Percentiles rank a stretch among this genome's conserved stretches.
phyloP scores from a whole-genome alignment of 2,329 filamentous ascomycete species.

The Raffaelea albimanens region DNA sequence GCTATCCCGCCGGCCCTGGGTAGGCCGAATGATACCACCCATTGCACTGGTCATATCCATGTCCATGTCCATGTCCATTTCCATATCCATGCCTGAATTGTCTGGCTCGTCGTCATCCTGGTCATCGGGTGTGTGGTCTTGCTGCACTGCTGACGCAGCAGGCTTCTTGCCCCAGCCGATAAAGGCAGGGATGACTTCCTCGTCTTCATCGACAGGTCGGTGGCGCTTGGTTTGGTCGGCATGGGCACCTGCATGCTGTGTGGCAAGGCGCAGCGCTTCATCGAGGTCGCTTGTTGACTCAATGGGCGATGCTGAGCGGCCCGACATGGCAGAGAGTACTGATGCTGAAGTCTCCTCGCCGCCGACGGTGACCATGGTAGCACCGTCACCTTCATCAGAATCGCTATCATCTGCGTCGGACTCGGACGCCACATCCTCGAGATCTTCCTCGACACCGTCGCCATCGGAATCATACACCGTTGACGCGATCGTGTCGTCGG shows the following conservation, averaged over 20 bases:
- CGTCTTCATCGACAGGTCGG: slow-evolving; percentile 53
- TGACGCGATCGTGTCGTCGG: slow-evolving; percentile 55
- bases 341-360: slow-evolving; percentile 66
- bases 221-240: slow-evolving; percentile 30
- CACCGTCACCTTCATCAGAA: slow-evolving; percentile 58
- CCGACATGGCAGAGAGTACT: slow-evolving; percentile 40
- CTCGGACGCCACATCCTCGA: slow-evolving; percentile 33
- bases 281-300: slow-evolving; percentile 68
- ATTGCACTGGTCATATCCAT: slow-evolving; percentile 51
- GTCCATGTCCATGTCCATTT: slow-evolving; percentile 32
- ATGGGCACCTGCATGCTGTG: slow-evolving; percentile 53
- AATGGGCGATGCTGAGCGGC: slow-evolving; percentile 39
- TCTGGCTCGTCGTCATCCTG: slow-evolving; percentile 23
- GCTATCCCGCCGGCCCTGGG: slow-evolving; percentile 25
- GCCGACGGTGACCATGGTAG: slow-evolving; percentile 75
- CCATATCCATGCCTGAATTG: slow-evolving; percentile 36
- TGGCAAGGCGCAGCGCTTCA: slow-evolving; percentile 66
- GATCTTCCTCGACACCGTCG: slow-evolving; percentile 39
- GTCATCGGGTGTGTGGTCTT: not conserved
- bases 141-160: slow-evolving; percentile 17
- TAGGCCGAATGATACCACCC: slow-evolving; percentile 28
- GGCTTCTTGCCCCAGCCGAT: slow-evolving; percentile 59
- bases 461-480: slow-evolving; percentile 66
- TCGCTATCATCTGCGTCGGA: slow-evolving; percentile 37
- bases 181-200: slow-evolving; percentile 68